Percentiles rank a stretch among this genome's conserved stretches.
Conservation (phyloP, 208 protist genomes). For the Phytomonas francai region DNA sequence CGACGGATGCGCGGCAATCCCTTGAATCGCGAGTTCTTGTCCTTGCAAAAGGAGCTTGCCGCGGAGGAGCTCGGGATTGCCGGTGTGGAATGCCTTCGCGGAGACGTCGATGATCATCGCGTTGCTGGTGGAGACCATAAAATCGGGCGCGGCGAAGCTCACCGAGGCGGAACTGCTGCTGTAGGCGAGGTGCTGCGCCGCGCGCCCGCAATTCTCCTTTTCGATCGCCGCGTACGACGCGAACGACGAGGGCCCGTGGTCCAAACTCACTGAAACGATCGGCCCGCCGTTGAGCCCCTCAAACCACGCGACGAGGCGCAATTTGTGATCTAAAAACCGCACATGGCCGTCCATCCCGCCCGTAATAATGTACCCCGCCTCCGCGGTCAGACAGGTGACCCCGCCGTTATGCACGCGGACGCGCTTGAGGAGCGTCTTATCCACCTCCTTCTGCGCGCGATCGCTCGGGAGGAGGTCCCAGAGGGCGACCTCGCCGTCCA, state of each 20-base stretch:
- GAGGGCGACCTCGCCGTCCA: conserved; percentile 90
- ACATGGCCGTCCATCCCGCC: conserved; percentile 92
- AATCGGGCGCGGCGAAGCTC: conserved; percentile 77
- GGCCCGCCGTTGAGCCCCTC: conserved; percentile 91
- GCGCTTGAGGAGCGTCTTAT: conserved; percentile 90
- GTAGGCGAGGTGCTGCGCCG: conserved; percentile 27
- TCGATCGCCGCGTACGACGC: conserved; percentile 20
- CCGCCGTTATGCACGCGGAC: conserved; percentile 79
- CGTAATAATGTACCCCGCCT: conserved; percentile 85
- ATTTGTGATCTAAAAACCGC: conserved; percentile 91
- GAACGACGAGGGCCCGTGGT: conserved; percentile 19
- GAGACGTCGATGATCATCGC: conserved; percentile 89
- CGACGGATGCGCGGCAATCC: conserved; percentile 76
- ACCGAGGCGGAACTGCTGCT: conserved; percentile 38
- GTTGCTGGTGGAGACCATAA: conserved; percentile 88
- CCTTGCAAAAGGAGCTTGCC: conserved; percentile 86
- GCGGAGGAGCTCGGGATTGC: conserved; percentile 32
- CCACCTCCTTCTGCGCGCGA: conserved; percentile 74
- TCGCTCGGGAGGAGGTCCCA: conserved; percentile 82
- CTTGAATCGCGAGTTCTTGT: conserved; percentile 79
- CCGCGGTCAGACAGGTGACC: conserved; percentile 76
- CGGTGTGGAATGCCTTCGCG: conserved; percentile 65
- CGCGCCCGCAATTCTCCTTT: conserved; percentile 7
- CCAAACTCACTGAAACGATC: conserved; percentile 91
- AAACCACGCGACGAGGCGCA: conserved; percentile 93